Evolutionary conservation across 257 asterid genomes (phyloP), one percentile per base, ranked within the genome.

Genomic region (Petrea volubilis): DNA sequence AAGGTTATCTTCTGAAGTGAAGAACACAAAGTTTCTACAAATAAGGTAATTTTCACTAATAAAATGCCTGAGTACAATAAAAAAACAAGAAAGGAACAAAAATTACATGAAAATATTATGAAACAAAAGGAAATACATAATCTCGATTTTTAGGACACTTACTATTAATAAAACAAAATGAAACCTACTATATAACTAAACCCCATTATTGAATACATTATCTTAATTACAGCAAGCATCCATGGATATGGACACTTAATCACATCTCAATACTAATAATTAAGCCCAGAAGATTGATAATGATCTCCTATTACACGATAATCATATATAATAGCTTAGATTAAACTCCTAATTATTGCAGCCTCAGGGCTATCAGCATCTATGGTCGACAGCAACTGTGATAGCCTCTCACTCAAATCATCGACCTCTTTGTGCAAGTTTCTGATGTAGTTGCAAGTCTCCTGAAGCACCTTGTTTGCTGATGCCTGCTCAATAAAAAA

Each of bases 361-460:
- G 98, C 98, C 71, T 94, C 95, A 0, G 96, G 96, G 79, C 96
- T 90, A 14, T 93, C 90, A 7, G 92, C 85, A 77, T 94, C 97
- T 13, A 89, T 80, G 11, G 98, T 87, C 8, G 94, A 83, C 44
- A 94, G 71, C 0, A 91, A 87, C 47, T 94, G 92, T 10, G 97
- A 91, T 11, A 94, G 90, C 70, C 98, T 85, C 44, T 87, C 98
- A 53, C 98, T 94, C 31, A 94, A 84, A 82, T 91, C 93, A 72
- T 87, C 93, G 67, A 91, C 96, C 62, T 94, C 97, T 71, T 78
- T 82, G 88, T 91, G 98, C 86, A 94, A 77, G 72, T 74, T 85
- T 38, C 88, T 75, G 18, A 93, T 91, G 85, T 93, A 93, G 80
- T 90, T 90, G 95, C 98, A 93, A 18, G 98, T 90, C 71, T 93